Base-by-base conservation (phyloP, 306 rosid species). In the Crataegus laevigata region DNA sequence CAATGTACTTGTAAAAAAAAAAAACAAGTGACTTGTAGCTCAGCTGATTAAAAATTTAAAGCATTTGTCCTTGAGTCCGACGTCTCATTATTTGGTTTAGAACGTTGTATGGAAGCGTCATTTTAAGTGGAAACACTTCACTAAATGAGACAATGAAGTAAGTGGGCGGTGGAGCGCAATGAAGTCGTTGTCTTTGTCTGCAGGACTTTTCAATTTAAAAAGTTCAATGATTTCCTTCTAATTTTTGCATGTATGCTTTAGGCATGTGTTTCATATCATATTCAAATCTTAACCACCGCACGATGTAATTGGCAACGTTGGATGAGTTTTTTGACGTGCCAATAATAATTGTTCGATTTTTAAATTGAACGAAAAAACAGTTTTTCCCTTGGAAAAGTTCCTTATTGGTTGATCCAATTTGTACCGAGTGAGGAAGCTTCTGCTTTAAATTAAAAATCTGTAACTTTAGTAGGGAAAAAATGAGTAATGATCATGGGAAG, bases 401-500 rank as follows among this genome's bases (percentile, higher is more conserved):
- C 81, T 24, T 60, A 3, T 8, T 62, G 64, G 57, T 42, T 82
- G 80, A 68, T 30, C 62, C 78, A 73, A 67, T 11, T 68, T 71
- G 26, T 64, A 45, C 42, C 19, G 34, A 69, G 42, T 72, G 43
- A 24, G 51, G 82, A 76, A 73, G 82, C 80, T 86, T 86, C 76
- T 55, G 21, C 54, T 22, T 51, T 69, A 66, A 24, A 19, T 26
- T 21, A 1, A 38, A 38, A 68, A 19, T 68, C 32, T 12, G 10
- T 66, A 5, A n/a, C 1, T 50, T 50, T 51, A 17, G 18, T 14
- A 51, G 21, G 21, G 5, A 29, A 69, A n/a, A 67, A 28, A 11
- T 28, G 22, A 69, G 11, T 28, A 15, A 2, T 32, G 65, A 51
- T 73, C 45, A 29, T 30, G 60, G n/a, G 57, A 3, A 15, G 67